These are phyloP conservation scores for Dioscorea alata DNA, from an alignment of 106 monocot genomes.

Conservation along the genomic window DNA sequence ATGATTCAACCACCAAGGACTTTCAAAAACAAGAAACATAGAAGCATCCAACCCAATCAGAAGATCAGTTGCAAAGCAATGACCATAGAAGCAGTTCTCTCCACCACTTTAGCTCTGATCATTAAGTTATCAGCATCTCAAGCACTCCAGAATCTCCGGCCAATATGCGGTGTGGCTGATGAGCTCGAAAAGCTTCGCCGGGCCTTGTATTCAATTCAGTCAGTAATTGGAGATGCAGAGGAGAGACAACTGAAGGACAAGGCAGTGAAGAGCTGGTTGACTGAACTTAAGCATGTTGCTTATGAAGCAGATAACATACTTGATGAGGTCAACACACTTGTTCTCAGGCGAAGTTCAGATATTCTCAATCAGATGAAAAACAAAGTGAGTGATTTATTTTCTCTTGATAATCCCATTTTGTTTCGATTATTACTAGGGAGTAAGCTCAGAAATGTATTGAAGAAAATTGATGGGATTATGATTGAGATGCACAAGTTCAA, in stretches of 20 bases:
- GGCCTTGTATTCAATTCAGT: not conserved
- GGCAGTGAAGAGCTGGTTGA: conserved; percentile 1
- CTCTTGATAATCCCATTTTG: not conserved
- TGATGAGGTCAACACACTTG: not conserved
- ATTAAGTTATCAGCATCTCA: too few relatives aligned
- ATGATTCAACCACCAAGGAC: too few relatives aligned
- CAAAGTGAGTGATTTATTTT: not conserved
- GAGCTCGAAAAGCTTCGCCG: not conserved
- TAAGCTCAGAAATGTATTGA: too few relatives aligned
- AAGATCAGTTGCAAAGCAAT: too few relatives aligned
- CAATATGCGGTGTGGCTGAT: too few relatives aligned
- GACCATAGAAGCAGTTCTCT: too few relatives aligned
- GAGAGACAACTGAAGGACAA: not conserved
- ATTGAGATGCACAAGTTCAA: too few relatives aligned
- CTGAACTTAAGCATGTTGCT: conserved; percentile 1
- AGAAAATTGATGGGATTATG: too few relatives aligned
- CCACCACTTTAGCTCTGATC: too few relatives aligned
- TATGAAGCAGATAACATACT: conserved; percentile 9
- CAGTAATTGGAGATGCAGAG: conserved; percentile 6
- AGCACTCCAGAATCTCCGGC: too few relatives aligned
- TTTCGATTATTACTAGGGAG: not conserved
- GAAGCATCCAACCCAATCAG: too few relatives aligned
- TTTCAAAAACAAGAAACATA: too few relatives aligned
- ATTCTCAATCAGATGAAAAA: not conserved
- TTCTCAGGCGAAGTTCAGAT: not conserved